Percentiles rank a stretch among this genome's conserved stretches.
Evolutionary conservation across 805 yeast genomes (phyloP).

Genomic region (Groenewaldozyma salmanticensis): DNA sequence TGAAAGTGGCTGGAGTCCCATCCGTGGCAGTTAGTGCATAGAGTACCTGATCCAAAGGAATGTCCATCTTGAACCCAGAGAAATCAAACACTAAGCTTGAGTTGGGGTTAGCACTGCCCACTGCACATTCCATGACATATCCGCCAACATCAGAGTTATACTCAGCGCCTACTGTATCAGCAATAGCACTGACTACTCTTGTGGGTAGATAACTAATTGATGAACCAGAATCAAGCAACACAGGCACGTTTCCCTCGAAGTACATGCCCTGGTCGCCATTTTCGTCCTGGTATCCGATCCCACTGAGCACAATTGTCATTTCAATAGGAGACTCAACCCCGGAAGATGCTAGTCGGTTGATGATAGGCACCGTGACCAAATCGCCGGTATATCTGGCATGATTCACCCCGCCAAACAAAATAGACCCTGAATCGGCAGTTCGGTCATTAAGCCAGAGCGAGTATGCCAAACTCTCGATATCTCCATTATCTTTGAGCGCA

Average conservation of each 20-base stretch:
- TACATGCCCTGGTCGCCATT: constrained; percentile 3
- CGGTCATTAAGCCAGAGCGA: constrained; percentile 36
- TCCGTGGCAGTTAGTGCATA: constrained; percentile 6
- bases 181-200: constrained; percentile 23
- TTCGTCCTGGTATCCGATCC: background rate
- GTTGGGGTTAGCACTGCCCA: constrained; percentile 12
- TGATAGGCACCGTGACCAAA: constrained; percentile 17
- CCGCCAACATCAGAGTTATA: constrained; percentile 26
- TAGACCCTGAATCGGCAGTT: constrained; percentile 26
- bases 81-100: constrained; percentile 13
- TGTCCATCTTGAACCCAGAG: constrained; percentile 17
- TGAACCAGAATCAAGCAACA: constrained; percentile 19
- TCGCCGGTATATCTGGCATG: constrained; percentile 36
- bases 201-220: constrained; percentile 19
- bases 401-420: constrained; percentile 47
- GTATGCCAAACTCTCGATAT: constrained; percentile 33
- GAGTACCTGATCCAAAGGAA: constrained; percentile 19
- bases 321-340: constrained; percentile 11
- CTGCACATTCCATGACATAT: constrained; percentile 12
- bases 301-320: constrained; percentile 9
- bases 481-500: constrained; percentile 40
- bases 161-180: constrained; percentile 29
- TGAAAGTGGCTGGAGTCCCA: constrained; percentile 28
- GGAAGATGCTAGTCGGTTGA: constrained; percentile 7
- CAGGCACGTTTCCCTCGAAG: constrained; percentile 8